These are phyloP conservation scores for Phytopythium chamaehyphon DNA, from an alignment of 352 stramenopile genomes.

Conservation along the genomic window DNA sequence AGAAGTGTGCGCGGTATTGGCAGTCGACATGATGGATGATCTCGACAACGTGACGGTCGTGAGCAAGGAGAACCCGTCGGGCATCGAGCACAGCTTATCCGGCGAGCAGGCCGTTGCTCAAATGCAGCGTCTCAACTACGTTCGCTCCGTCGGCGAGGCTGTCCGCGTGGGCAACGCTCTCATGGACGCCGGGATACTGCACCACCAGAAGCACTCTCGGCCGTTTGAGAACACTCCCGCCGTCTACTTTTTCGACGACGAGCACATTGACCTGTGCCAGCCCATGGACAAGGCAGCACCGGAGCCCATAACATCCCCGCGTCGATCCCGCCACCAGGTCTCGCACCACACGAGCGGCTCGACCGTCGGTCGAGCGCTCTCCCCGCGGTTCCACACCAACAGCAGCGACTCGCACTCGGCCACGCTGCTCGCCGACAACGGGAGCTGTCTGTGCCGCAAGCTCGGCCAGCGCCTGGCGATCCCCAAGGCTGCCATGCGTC, in stretches of 20 bases:
- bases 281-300: slow-evolving; percentile 19
- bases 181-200: slow-evolving; percentile 54
- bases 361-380: slow-evolving; percentile 18
- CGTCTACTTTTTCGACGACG: slow-evolving; percentile 48
- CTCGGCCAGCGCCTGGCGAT: slow-evolving; percentile 47
- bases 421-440: slow-evolving; percentile 36
- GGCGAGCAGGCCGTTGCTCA: slow-evolving; percentile 30
- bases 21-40: slow-evolving; percentile 32
- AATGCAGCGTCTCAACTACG: slow-evolving; percentile 41
- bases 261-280: slow-evolving; percentile 48
- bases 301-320: slow-evolving; percentile 12
- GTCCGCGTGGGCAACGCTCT: slow-evolving; percentile 58
- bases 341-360: slow-evolving; percentile 43
- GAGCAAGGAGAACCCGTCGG: slow-evolving; percentile 10
- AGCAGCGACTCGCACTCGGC: slow-evolving; percentile 35
- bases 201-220: slow-evolving; percentile 44
- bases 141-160: slow-evolving; percentile 33
- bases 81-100: slow-evolving; percentile 36
- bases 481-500: slow-evolving; percentile 29
- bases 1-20: slow-evolving; percentile 34
- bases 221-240: slow-evolving; percentile 35
- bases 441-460: slow-evolving; percentile 46
- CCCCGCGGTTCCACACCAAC: slow-evolving; percentile 8
- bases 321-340: slow-evolving; percentile 11
- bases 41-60: slow-evolving; percentile 30